Conservation (phyloP, 169 alveolate species). For the Eimeria acervulina region DNA sequence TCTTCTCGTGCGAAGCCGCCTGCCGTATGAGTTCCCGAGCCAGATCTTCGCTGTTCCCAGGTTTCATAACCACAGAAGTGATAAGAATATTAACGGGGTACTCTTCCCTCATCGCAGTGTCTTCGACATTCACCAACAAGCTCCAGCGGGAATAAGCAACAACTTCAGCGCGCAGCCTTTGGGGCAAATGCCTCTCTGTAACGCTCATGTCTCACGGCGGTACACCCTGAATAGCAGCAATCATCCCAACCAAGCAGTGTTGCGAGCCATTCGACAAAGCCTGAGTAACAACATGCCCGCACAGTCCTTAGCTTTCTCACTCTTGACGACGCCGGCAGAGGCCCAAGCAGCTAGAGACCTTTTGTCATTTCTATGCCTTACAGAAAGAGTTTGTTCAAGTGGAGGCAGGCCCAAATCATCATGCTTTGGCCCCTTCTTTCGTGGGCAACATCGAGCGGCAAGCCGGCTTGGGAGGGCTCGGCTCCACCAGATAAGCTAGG, state of each 20-base stretch:
- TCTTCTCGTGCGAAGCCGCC: background rate
- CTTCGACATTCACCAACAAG: background rate
- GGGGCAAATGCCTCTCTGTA: background rate
- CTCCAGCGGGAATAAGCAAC: background rate
- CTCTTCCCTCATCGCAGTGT: background rate
- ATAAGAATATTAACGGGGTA: background rate
- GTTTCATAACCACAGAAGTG: too few species aligned
- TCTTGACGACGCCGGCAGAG: background rate
- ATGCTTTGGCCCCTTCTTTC: background rate
- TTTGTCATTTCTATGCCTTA: background rate
- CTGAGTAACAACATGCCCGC: background rate
- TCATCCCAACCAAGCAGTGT: background rate
- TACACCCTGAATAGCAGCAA: background rate
- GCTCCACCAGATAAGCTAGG: background rate
- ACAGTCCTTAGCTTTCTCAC: background rate
- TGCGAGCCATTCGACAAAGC: background rate
- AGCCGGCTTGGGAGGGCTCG: background rate
- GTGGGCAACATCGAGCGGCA: background rate
- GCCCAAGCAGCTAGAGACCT: background rate
- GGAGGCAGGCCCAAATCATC: conserved; percentile 24
- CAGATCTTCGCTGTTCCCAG: background rate
- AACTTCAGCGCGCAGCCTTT: background rate
- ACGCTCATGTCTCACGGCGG: background rate
- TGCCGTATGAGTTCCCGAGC: background rate
- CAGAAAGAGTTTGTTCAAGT: conserved; percentile 16